phyloP scores from a whole-genome alignment of 1,284 basidiomycete genomes.

The Ganoderma resinaceum region DNA sequence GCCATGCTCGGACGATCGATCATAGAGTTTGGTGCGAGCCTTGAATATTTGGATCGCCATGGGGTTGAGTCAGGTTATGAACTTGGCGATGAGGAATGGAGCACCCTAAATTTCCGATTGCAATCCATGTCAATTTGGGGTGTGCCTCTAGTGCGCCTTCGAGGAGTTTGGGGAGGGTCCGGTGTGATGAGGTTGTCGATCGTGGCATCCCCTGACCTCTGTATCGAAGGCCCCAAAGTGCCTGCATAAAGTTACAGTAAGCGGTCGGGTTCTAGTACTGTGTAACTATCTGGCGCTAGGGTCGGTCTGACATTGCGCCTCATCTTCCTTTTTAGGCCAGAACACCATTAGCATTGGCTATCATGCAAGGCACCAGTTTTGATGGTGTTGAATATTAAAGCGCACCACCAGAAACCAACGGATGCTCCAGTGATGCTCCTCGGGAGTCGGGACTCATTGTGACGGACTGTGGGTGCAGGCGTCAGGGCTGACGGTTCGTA shows the following conservation, averaged over 20 bases:
- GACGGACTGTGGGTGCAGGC: neutral
- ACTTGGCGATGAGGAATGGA: neutral
- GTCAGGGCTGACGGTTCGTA: neutral
- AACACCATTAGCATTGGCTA: neutral
- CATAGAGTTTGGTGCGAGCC: neutral
- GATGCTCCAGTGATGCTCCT: neutral
- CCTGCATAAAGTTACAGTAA: neutral
- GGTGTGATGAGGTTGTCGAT: neutral
- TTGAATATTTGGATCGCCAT: neutral
- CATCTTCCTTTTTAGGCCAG: neutral
- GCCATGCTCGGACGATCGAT: neutral
- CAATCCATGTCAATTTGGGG: neutral
- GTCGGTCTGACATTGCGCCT: neutral
- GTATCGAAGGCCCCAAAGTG: neutral
- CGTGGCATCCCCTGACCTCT: neutral
- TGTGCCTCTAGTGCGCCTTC: neutral
- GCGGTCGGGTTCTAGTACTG: neutral
- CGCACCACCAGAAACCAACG: neutral
- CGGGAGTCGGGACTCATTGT: neutral
- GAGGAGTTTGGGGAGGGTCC: neutral
- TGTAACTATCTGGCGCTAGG: neutral
- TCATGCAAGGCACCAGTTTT: neutral
- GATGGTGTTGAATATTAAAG: conserved; percentile 2
- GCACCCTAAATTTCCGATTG: neutral
- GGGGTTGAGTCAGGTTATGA: neutral